Evolutionary conservation across 371 early-diverging fungal genomes (phyloP).

Genomic region (Mortierella sp.): DNA sequence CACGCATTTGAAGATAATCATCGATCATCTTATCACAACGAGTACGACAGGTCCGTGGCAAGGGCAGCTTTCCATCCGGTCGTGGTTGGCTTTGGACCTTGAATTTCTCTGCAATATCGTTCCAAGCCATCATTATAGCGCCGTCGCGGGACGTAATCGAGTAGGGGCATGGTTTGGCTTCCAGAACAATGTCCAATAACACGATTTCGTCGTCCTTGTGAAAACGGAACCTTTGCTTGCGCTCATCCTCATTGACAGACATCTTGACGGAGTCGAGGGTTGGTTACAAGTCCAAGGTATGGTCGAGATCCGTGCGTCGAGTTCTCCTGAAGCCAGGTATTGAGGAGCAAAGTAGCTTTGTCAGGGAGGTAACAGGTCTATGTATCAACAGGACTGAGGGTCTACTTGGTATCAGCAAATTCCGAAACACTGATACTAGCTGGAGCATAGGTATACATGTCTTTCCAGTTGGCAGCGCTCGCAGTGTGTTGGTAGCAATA

Average conservation of each 20-base stretch:
- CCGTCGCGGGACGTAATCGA: conserved; percentile 42
- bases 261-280: neutral
- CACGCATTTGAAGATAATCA: conserved; percentile 20
- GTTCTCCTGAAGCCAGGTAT: too few species aligned
- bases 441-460: too few species aligned
- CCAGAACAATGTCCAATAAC: conserved; percentile 30
- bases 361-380: too few species aligned
- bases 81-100: conserved; percentile 18
- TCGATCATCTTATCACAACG: conserved; percentile 44
- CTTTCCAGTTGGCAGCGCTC: too few species aligned
- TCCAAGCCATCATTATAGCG: conserved; percentile 48
- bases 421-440: too few species aligned
- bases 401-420: too few species aligned
- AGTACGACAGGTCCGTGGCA: conserved; percentile 36
- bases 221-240: conserved; percentile 44
- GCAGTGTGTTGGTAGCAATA: too few species aligned
- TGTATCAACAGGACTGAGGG: too few species aligned
- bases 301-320: too few species aligned
- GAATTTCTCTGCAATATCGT: conserved; percentile 34
- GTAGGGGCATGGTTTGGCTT: conserved; percentile 39
- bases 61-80: conserved; percentile 40
- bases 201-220: conserved; percentile 47
- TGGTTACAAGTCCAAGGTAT: neutral
- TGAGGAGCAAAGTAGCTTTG: too few species aligned
- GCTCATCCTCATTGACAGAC: conserved; percentile 27